Evolutionary conservation across 495 filamentous ascomycete genomes (phyloP), one percentile per base, ranked within the genome.

Genomic region (Copromyces sp.): DNA sequence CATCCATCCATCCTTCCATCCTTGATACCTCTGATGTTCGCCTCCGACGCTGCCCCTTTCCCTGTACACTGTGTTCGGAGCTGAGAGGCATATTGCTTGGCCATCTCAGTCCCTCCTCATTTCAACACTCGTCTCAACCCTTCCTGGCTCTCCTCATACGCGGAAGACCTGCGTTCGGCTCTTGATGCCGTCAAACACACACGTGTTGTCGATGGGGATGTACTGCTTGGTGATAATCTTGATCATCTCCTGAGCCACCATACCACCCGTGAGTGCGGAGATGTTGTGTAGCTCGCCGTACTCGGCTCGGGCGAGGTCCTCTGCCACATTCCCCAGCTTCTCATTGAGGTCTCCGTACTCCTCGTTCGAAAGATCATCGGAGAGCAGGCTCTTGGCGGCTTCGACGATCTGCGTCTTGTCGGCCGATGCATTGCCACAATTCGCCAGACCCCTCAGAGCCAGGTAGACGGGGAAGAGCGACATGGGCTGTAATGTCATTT

Each of bases 151-250:
- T 69, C 68, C 68, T 79, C 78, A 86, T 76, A 86, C 75, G 73
- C 82, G 82, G 75, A 93, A 87, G 74, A 96, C 91, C 78, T 90
- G 89, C 71, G 87, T 91, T 81, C 89, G 90, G 82, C 94, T 96
- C 72, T 80, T 83, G 32, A 97, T 90, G 65, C 95, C 95, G 84
- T 98, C 94, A 79, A 96, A 97, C 71, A 98, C 84, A 80, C 93
- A 95, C 11, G 92, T 95, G 80, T 97, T 95, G 78, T 98, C 94
- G 71, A 97, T 88, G 20, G 95, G 95, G 14, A 97, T 88, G 84
- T 99, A 99, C 86, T 99, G 95, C 81, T 93, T 90, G 68, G 95
- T 99, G 73, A 98, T 86, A 38, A 97, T 90, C 86, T 99, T 99
- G 79, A 98, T 94, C 39, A 93, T 88, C 84, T 99, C 95, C 82